Percentiles rank a stretch among this genome's conserved stretches.
Evolutionary conservation across 2,329 filamentous ascomycete species (phyloP).

Genomic region (Claviceps digitariae): DNA sequence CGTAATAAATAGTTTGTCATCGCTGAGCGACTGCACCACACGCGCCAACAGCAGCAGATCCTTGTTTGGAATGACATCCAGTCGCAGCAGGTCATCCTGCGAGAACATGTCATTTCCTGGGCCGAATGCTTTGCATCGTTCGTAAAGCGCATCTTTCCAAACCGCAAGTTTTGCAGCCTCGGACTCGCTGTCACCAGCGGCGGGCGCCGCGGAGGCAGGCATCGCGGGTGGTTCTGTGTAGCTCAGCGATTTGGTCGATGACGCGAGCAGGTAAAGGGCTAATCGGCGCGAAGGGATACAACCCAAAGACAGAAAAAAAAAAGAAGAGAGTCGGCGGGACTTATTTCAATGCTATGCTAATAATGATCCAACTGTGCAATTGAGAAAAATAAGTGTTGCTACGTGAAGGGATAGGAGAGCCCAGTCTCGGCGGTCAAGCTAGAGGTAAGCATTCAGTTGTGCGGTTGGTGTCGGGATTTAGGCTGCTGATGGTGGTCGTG

Average conservation of each 20-base stretch:
- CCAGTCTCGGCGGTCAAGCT: neutral
- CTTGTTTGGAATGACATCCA: conserved; percentile 43
- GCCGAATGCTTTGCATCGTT: conserved; percentile 36
- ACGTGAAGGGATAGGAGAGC: neutral
- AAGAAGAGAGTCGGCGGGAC: neutral
- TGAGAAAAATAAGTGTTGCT: neutral
- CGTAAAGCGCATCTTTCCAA: conserved; percentile 44
- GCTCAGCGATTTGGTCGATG: neutral
- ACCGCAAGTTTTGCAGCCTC: conserved; percentile 31
- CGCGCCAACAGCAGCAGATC: conserved; percentile 40
- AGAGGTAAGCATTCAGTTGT: neutral
- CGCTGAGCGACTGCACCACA: conserved; percentile 42
- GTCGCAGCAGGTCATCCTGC: conserved; percentile 43
- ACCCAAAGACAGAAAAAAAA: neutral
- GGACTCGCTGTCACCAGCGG: conserved; percentile 17
- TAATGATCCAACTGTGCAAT: neutral
- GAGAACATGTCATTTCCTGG: conserved; percentile 37
- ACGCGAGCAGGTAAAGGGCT: neutral
- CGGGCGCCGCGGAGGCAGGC: conserved; percentile 15
- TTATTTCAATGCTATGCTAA: neutral
- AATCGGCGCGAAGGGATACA: neutral
- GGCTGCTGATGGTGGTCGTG: neutral
- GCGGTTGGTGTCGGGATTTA: conserved; percentile 2
- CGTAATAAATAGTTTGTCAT: conserved; percentile 44
- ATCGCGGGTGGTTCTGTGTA: conserved; percentile 8